Evolutionary conservation across 441 rosid species (phyloP), one percentile per base, ranked within the genome.

Genomic region (Erysimum cheiri): DNA sequence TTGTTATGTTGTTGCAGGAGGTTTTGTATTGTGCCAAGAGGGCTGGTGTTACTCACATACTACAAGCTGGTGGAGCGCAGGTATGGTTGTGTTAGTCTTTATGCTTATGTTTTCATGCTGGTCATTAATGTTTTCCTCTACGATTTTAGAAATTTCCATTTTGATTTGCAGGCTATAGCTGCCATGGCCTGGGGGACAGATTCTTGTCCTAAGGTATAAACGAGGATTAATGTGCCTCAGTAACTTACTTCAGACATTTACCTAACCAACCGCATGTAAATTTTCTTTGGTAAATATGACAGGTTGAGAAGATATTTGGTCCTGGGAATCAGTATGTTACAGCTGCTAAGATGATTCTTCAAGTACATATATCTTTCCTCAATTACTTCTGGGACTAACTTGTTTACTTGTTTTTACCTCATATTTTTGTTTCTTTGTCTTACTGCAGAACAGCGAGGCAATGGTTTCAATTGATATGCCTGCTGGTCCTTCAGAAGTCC

Each of bases 391-490:
- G 33, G 55, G 43, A 49, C 11, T 47, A 24, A 48, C 59, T 73
- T 78, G 56, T 72, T 36, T 29, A 12, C n/a, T 47, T 36, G 8
- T 4, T 24, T 17, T 5, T 9, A 50, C 67, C 68, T 70, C 22
- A 56, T 47, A 22, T 22, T 22, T 41, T 43, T 66, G 55, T 7
- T 31, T 37, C 36, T 39, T 70, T 35, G 43, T 5, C 22, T 54
- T 71, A 36, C 43, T 53, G 61, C 91, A 94, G 98, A 94, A 92
- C 75, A 94, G 97, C 60, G 98, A 92, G 80, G 99, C 98, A 75
- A 90, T 94, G 98, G 80, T 92, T 74, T 88, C 98, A 2, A 94
- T 94, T 77, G 99, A 94, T 85, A 94, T 94, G 99, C 98, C 97
- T 46, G 99, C 97, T 57, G 97, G 97, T 53, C 98, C 98, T 84